Base-by-base conservation (phyloP, 2,329 filamentous ascomycete species). In the Hansfordia pulvinata region DNA sequence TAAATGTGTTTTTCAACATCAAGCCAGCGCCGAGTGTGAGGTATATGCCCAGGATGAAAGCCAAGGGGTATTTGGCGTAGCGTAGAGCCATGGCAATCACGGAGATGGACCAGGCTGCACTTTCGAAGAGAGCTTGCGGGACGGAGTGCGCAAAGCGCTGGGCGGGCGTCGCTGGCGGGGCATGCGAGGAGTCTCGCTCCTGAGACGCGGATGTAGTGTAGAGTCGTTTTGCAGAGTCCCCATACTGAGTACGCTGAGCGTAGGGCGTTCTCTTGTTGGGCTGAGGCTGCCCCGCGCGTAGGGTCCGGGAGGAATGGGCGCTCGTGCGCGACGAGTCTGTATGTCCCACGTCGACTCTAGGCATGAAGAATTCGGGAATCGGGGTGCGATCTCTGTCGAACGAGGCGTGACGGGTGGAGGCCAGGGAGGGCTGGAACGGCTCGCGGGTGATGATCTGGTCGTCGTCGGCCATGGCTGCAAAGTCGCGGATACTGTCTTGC, bases 1-100 rank as follows among this genome's bases (percentile, higher is more conserved):
- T 73, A 17, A 79, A 47, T 42, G 77, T 64, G 42, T 73, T 77
- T 23, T 69, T 64, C 2, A 66, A 56, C 13, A 80, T 52, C 20
- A 76, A 65, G 25, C 70, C 46, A 12, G 64, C 56, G 25, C 72
- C 71, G 16, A 72, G 56, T 19, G 69, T 56, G 9, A 81, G 48
- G 41, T 77, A 76, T 23, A 72, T 44, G 9, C 76, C 64, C 9
- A 84, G 47, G 2, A 70, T 44, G 31, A 75, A 54, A 6, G 70
- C 71, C 14, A 84, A 52, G 0, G 80, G 63, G 23, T 68, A 72
- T 46, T 80, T 76, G 3, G 74, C 54, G 29, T 73, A 67, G 11
- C 62, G 57, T 25, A 83, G 58, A 3, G 73, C 66, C 28, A 74
- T 60, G 5, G 56, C 56, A 9, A 79, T 33, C 10, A 81, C 56